Base-by-base conservation (phyloP, 495 filamentous ascomycete genomes). In the Aspergillus nanangensis region DNA sequence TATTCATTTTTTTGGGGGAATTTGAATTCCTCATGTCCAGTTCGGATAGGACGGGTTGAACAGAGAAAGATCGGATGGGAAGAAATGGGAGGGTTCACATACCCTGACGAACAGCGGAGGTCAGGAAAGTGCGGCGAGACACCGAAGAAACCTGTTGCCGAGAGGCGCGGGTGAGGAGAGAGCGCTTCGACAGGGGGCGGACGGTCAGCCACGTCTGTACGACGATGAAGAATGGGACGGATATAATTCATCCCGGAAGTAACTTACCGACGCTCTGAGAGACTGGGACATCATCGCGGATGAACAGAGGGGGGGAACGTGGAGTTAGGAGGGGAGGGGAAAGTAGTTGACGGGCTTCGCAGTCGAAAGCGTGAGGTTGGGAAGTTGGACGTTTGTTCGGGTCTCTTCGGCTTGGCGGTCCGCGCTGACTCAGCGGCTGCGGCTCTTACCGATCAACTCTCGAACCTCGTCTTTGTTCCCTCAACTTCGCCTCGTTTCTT, bases 41-140 rank as follows among this genome's bases (percentile, higher is more conserved):
- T 22, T 35, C 44, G 29, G 19, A 42, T 37, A 15, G 41, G 11
- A 18, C 19, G 21, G 31, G 5, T 5, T n/a, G 5, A 0, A n/a
- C 19, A 13, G 20, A 38, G 15, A 11, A 20, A 13, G 14, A 8
- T 8, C 37, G 9, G 37, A 2, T 2, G 37, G 14, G 5, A 39
- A n/a, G 19, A 37, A 15, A 21, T 38, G 14, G 25, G 29, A 51
- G 29, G 25, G 38, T 29, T 48, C 18, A 70, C 65, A 51, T 67
- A 69, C 64, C 69, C 55, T 57, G 67, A 53, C 64, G 66, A 52
- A 67, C 55, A 51, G 56, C 64, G 62, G 62, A 62, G 58, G 67
- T 71, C 67, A 95, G 84, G 75, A 96, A 91, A 63, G 83, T 87
- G 61, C 93, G 86, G 67, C 79, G 81, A 62, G 84, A 74, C 57